A percentile compares a stretch with the other conserved stretches of the same genome.
These are phyloP conservation scores for Leccinum variicolor DNA, from an alignment of 768 basidiomycete genomes.

Conservation along the genomic window DNA sequence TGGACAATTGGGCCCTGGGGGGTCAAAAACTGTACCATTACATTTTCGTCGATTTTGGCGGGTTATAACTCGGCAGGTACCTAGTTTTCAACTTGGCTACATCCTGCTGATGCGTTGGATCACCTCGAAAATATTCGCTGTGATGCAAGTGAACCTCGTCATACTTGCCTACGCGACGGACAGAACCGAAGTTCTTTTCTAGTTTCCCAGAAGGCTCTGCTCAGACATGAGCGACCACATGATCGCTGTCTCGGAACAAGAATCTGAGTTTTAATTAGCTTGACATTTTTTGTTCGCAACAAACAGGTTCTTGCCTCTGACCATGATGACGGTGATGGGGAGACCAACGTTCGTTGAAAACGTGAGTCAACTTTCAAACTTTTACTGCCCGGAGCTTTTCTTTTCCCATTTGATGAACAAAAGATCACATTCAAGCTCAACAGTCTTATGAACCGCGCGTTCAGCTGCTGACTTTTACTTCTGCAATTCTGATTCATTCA, in stretches of 20 bases:
- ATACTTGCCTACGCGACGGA: not conserved
- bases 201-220: not conserved
- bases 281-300: not conserved
- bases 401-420: constrained; percentile 34
- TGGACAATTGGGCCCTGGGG: no score
- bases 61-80: no score
- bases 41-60: no score
- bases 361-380: not conserved
- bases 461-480: constrained; percentile 39
- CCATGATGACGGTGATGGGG: not conserved
- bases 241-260: not conserved
- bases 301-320: not conserved
- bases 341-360: not conserved
- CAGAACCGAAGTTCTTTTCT: not conserved
- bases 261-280: not conserved
- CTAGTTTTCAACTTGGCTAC: no score
- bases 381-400: not conserved
- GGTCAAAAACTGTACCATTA: no score
- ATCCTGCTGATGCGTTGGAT: no score
- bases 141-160: not conserved
- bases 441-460: constrained; percentile 40
- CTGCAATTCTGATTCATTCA: constrained; percentile 42
- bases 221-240: no score
- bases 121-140: not conserved
- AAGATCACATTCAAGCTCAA: constrained; percentile 47